Conservation (phyloP, 345 rosid genomes). For the Eutrema yunnanense region DNA sequence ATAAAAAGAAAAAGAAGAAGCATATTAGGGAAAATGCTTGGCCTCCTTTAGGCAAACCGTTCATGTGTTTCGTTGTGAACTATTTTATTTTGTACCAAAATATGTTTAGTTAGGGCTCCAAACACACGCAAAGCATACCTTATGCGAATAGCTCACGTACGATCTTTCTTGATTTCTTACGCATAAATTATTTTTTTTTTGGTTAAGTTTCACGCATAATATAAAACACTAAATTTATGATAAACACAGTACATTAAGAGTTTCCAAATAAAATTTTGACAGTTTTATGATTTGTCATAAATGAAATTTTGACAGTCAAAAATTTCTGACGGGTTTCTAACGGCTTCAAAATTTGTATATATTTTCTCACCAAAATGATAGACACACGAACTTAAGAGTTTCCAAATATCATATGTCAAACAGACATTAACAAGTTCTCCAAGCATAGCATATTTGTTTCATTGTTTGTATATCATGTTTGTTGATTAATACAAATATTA, state of each 20-base stretch:
- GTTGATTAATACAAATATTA: not conserved
- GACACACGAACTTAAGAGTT: not conserved
- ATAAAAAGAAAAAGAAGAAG: not conserved
- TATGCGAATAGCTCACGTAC: not conserved
- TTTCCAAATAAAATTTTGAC: not conserved
- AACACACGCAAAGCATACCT: slow-evolving; percentile 23
- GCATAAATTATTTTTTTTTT: not conserved
- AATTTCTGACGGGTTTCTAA: too few relatives aligned
- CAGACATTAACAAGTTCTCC: not conserved
- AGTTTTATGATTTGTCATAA: too few relatives aligned
- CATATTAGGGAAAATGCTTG: slow-evolving; percentile 23
- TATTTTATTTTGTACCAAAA: slow-evolving; percentile 7
- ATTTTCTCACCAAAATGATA: not conserved
- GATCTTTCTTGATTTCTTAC: not conserved
- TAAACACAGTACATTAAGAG: not conserved
- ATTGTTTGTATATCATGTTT: not conserved
- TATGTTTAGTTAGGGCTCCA: not conserved
- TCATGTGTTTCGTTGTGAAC: slow-evolving; percentile 14
- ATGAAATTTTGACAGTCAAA: too few relatives aligned
- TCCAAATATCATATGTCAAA: not conserved
- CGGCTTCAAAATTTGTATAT: too few relatives aligned
- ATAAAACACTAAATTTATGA: not conserved
- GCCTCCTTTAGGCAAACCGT: slow-evolving; percentile 14
- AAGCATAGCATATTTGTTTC: not conserved
- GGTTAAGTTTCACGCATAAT: not conserved